Percentiles rank a stretch among this genome's conserved stretches.
Conservation (phyloP, 2,329 filamentous ascomycete species). For the Colletotrichum viniferum region DNA sequence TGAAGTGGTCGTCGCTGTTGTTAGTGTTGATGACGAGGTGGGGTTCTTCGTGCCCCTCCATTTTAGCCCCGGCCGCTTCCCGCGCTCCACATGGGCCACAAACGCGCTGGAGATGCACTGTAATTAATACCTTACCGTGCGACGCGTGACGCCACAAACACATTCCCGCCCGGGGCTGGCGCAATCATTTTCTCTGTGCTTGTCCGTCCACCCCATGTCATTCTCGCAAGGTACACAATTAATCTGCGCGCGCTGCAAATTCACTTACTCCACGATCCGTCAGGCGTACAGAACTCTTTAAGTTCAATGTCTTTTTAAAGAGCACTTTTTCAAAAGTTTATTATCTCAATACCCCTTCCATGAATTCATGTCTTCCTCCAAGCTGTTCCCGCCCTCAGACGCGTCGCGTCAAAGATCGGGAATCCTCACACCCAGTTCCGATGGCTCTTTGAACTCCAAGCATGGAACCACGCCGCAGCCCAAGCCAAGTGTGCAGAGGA, state of each 20-base stretch:
- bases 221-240: neutral
- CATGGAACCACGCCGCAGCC: constrained; percentile 28
- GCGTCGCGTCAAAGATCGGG: constrained; percentile 54
- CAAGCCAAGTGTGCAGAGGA: constrained; percentile 36
- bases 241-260: neutral
- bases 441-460: constrained; percentile 40
- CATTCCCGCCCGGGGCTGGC: neutral
- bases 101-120: constrained; percentile 6
- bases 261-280: neutral
- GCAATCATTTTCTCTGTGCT: neutral
- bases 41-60: neutral
- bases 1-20: neutral
- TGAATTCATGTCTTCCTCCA: constrained; percentile 21
- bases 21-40: neutral
- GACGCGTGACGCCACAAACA: constrained; percentile 9
- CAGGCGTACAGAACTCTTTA: neutral
- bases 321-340: neutral
- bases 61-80: neutral
- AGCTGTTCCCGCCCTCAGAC: constrained; percentile 35
- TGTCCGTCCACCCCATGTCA: neutral
- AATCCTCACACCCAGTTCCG: constrained; percentile 45
- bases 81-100: neutral
- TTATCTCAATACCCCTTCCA: neutral
- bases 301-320: neutral
- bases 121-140: neutral